Evolutionary conservation across 495 filamentous ascomycete genomes (phyloP).

Genomic region (Daldinia vernicosa): DNA sequence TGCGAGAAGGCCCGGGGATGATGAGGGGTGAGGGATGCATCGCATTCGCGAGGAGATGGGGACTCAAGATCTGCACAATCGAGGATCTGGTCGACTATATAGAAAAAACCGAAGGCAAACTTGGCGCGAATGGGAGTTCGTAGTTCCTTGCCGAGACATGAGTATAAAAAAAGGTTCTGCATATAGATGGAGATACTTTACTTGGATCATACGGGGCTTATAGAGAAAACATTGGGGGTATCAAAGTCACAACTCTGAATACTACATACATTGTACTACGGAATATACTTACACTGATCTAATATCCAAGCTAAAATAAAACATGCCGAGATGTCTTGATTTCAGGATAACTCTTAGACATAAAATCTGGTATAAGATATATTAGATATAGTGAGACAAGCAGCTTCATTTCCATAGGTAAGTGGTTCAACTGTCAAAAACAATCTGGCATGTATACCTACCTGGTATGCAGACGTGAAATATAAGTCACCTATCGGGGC

Average conservation of each 20-base stretch:
- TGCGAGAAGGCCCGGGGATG: constrained; percentile 77
- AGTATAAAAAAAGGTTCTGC: neutral
- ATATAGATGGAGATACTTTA: constrained; percentile 8
- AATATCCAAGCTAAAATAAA: constrained; percentile 12
- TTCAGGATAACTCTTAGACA: neutral
- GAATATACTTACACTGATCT: constrained; percentile 20
- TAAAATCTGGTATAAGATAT: neutral
- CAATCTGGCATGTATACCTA: too few species aligned
- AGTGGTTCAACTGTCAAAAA: too few species aligned
- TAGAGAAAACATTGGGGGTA: constrained; percentile 19
- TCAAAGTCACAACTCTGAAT: constrained; percentile 15
- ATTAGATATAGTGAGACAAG: neutral
- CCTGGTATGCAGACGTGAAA: neutral
- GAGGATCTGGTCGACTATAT: constrained; percentile 85
- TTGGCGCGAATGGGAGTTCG: constrained; percentile 50
- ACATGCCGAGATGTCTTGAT: neutral
- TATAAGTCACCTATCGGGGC: neutral
- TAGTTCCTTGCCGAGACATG: neutral
- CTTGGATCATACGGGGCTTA: constrained; percentile 3
- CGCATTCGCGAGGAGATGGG: constrained; percentile 86
- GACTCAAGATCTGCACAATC: constrained; percentile 93
- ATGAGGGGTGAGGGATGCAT: constrained; percentile 92
- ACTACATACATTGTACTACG: constrained; percentile 26
- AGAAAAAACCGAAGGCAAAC: constrained; percentile 69
- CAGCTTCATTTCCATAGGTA: too few species aligned